Base-by-base conservation (phyloP, 805 yeast species). In the Jamesozyma jinghongensis region DNA sequence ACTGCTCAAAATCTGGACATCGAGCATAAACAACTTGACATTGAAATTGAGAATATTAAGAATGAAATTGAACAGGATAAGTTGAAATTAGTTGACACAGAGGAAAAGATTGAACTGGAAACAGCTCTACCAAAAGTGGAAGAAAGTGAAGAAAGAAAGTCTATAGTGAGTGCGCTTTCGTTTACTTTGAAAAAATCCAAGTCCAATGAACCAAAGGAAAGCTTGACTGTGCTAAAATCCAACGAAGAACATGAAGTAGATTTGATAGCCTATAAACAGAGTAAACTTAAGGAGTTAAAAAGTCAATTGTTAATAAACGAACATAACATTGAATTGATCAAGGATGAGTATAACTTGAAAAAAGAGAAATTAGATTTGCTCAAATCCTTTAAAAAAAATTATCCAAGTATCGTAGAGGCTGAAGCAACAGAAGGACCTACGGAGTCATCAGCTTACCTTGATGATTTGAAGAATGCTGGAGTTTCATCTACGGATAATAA, bases 31-130 rank as follows among this genome's bases (percentile, higher is more conserved):
- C 38, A 45, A 14, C 34, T 69, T 40, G 45, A 56, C 34, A 69
- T 67, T 43, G 64, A 65, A 36, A 54, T 57, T 32, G 56, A 53
- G 37, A 57, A 57, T 41, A 46, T 60, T 29, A 58, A 69, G 31
- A 54, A 59, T 17, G 69, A 74, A 53, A 66, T 63, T 19, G 63
- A 62, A 14, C 52, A 56, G 32, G 58, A 73, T 34, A 58, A 57
- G 42, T 54, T 49, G 18, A 48, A 49, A 8, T 56, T 59, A 31
- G 61, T 46, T 52, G n/a, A 56, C 59, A 32, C 61, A 47, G 17
- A 56, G 32, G 43, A 46, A 25, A 61, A 54, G 4, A 54, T 56
- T 42, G 57, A 48, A 32, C 4, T 35, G 8, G 41, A 56, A 35
- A 54, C 58, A 34, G 61, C 61, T 37, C 25, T 14, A 28, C 10